Evolutionary conservation across 1,139 yeast species (phyloP), one percentile per base, ranked within the genome.

Genomic region (Pichia sp.): DNA sequence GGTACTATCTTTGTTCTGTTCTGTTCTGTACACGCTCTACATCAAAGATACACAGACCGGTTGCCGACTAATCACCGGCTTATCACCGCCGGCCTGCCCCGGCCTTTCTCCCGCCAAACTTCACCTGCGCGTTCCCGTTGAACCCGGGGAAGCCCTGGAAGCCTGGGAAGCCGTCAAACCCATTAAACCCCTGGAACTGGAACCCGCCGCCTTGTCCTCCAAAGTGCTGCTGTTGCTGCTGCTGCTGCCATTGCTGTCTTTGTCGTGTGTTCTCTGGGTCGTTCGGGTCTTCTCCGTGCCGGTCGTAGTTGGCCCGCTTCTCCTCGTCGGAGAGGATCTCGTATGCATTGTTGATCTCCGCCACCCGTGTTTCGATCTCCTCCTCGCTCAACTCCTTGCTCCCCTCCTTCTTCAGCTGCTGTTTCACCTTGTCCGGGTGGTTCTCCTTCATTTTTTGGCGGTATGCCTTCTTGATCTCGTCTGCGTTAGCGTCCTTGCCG

Each of bases 311-410:
- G 56, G 75, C 80, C 55, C 85, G 79, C 57, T 80, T 73, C 51
- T 84, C 88, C 2, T 80, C 79, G 61, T 87, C 82, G 10, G 92
- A 80, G 49, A 93, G 74, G 3, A 87, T 84, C 66, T 92, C 98
- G 68, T 93, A 92, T 0, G 99, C 99, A 67, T 87, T 90, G 70
- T 93, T 93, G 60, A 93, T 88, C 52, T 86, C 92, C 55, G 95
- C 91, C 95, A 93, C 93, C 64, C 87, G 89, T 48, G 75, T 75
- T 69, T 90, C 95, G 44, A 87, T 86, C 58, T 87, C 80, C 31
- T 85, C 91, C n/a, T 82, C 78, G 2, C 81, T 72, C 61, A 87
- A 66, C 43, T 84, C 90, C 34, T 38, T 31, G 8, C 33, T 38
- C 9, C 44, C 49, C 6, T 38, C 49, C 17, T 44, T 45, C 34